A percentile compares a stretch with the other conserved stretches of the same genome.
Conservation (phyloP, 345 rosid genomes). For the Salix arbutifolia region DNA sequence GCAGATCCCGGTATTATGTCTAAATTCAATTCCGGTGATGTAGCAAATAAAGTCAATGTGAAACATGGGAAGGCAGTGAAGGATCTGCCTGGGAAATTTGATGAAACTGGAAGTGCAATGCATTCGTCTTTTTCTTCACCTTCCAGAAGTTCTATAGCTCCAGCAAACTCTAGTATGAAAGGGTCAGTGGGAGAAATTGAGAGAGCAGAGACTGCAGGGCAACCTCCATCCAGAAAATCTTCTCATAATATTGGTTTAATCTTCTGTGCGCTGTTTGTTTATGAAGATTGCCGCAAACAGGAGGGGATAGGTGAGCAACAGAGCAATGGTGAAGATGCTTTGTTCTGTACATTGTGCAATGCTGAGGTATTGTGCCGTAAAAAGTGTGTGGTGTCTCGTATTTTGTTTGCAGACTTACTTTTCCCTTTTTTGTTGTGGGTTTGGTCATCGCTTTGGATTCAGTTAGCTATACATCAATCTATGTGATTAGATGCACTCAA, state of each 20-base stretch:
- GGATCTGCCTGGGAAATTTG: conserved; percentile 41
- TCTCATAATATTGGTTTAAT: conserved; percentile 47
- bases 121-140: conserved; percentile 73
- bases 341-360: conserved; percentile 91
- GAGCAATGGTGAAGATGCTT: conserved; percentile 64
- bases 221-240: conserved; percentile 31
- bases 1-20: conserved; percentile 99
- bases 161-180: conserved; percentile 61
- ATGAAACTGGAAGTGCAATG: conserved; percentile 52
- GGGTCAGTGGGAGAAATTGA: conserved; percentile 56
- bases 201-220: conserved; percentile 26
- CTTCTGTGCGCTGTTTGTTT: conserved; percentile 67
- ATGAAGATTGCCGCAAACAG: conserved; percentile 80
- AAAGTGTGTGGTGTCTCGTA: neutral
- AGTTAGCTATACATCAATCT: neutral
- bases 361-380: conserved; percentile 63
- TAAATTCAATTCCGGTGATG: conserved; percentile 42
- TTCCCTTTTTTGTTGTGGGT: neutral
- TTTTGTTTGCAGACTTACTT: neutral
- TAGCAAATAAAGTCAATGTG: conserved; percentile 26
- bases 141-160: conserved; percentile 66
- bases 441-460: neutral
- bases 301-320: conserved; percentile 50
- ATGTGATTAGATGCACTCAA: neutral
- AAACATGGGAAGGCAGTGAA: conserved; percentile 40